These are phyloP conservation scores for Yarrowia divulgata DNA, from an alignment of 805 yeast genomes.

Conservation along the genomic window DNA sequence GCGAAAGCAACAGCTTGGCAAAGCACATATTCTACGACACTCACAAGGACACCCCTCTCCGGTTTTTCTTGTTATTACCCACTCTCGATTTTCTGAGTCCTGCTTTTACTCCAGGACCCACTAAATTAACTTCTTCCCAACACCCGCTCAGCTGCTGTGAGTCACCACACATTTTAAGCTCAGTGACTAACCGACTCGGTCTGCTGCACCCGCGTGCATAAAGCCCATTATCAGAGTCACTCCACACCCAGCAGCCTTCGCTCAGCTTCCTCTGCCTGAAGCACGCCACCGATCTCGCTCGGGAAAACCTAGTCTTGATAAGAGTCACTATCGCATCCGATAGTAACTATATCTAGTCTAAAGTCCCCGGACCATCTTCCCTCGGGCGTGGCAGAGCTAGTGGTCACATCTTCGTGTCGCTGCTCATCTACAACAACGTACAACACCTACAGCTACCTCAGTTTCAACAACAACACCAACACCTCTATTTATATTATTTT, in stretches of 20 bases:
- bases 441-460: not conserved
- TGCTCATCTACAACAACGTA: conserved; percentile 11
- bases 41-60: not conserved
- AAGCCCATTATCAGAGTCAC: conserved; percentile 31
- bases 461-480: not conserved
- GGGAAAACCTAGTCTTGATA: conserved; percentile 39
- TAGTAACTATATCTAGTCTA: conserved; percentile 36
- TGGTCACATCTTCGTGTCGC: conserved; percentile 9
- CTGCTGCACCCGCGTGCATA: conserved; percentile 36
- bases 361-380: conserved; percentile 9
- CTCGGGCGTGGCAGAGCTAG: conserved; percentile 29
- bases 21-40: not conserved
- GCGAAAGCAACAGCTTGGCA: conserved; percentile 16
- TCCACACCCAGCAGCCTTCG: conserved; percentile 5
- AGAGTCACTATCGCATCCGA: conserved; percentile 39
- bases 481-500: conserved; percentile 13
- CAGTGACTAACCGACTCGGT: conserved; percentile 39
- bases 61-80: not conserved
- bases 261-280: conserved; percentile 14
- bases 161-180: conserved; percentile 27
- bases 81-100: conserved; percentile 8
- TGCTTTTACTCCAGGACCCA: not conserved
- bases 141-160: conserved; percentile 22
- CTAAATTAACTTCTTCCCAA: conserved; percentile 28
- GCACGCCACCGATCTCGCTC: conserved; percentile 40